These are phyloP conservation scores for Penicillium cinerascens DNA, from an alignment of 495 filamentous ascomycete species.

Conservation along the genomic window DNA sequence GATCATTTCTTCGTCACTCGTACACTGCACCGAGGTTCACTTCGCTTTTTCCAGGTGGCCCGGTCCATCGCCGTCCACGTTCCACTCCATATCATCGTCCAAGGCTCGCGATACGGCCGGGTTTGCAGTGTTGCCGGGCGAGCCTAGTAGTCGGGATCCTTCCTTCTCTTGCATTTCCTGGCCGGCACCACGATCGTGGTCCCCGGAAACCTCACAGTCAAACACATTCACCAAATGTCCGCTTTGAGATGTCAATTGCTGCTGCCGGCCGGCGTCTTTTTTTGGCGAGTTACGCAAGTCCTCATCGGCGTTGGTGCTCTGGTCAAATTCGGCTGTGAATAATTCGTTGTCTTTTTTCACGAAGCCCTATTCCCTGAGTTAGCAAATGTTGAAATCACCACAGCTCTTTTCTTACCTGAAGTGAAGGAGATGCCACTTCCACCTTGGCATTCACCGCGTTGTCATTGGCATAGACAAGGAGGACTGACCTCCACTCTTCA, in stretches of 20 bases:
- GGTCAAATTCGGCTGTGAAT: constrained; percentile 42
- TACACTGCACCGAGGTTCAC: constrained; percentile 4
- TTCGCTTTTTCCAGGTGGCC: constrained; percentile 16
- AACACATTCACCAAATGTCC: constrained; percentile 35
- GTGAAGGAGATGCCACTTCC: constrained; percentile 31
- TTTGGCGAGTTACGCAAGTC: neutral
- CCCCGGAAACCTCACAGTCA: constrained; percentile 39
- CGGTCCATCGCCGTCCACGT: constrained; percentile 3
- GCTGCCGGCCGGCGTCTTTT: neutral
- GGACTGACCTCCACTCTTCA: constrained; percentile 43
- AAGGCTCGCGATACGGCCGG: neutral
- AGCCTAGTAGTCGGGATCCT: constrained; percentile 22
- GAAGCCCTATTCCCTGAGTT: constrained; percentile 35
- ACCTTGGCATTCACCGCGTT: constrained; percentile 35
- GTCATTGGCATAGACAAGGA: constrained; percentile 52
- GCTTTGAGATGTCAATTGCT: constrained; percentile 14
- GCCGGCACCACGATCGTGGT: constrained; percentile 19
- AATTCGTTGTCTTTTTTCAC: constrained; percentile 45
- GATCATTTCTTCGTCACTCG: constrained; percentile 19
- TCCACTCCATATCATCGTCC: constrained; percentile 12
- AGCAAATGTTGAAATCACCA: neutral
- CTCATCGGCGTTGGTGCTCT: constrained; percentile 9
- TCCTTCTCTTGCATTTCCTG: constrained; percentile 42
- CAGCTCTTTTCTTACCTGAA: constrained; percentile 33
- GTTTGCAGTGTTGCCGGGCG: constrained; percentile 4